phyloP scores from a whole-genome alignment of 345 rosid species.

The Citrus sp. region DNA sequence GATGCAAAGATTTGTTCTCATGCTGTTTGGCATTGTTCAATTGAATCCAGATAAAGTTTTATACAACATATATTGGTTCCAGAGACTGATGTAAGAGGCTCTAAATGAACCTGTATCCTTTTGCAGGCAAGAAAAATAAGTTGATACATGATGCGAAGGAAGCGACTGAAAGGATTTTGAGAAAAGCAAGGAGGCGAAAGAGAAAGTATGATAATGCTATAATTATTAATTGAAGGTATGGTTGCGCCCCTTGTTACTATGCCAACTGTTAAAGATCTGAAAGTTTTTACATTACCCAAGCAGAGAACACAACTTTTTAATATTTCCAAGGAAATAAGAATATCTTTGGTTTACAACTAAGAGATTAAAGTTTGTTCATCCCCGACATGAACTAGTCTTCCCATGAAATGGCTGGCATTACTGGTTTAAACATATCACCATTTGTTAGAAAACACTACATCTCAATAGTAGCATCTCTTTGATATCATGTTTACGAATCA shows the following conservation, averaged over 20 bases:
- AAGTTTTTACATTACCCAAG: background rate
- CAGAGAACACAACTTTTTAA: background rate
- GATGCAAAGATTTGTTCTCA: background rate
- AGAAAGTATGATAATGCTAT: conserved; percentile 55
- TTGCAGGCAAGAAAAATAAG: conserved; percentile 23
- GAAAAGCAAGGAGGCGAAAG: conserved; percentile 75
- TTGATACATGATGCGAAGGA: conserved; percentile 47
- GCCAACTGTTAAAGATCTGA: background rate
- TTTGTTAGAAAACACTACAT: background rate
- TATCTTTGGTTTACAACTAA: background rate
- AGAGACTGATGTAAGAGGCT: background rate
- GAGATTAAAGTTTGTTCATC: background rate
- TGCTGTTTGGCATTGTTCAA: background rate
- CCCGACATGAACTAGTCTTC: background rate
- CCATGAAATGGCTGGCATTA: background rate
- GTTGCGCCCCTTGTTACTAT: background rate
- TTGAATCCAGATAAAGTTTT: background rate
- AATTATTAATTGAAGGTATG: conserved; percentile 66
- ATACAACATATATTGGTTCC: background rate
- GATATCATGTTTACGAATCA: too few relatives aligned
- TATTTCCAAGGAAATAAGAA: background rate
- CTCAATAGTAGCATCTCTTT: too few relatives aligned
- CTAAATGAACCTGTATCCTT: conserved; percentile 6
- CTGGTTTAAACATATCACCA: background rate
- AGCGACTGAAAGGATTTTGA: conserved; percentile 64